Evolutionary conservation across 495 filamentous ascomycete species (phyloP).

Genomic region (Letharia columbiana): DNA sequence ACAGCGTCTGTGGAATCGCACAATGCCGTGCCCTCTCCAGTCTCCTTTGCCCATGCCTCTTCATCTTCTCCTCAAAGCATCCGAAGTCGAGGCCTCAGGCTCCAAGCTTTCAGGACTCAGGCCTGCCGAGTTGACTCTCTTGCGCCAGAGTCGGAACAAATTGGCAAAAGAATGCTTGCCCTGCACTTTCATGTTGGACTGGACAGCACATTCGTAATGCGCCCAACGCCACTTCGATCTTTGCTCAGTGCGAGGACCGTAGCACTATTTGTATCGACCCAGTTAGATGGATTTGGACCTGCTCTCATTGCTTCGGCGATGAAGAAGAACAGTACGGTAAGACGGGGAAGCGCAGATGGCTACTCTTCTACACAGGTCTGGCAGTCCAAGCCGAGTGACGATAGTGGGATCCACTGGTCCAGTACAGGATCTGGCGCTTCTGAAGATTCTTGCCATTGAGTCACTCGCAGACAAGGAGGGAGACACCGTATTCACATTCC

Average conservation of each 20-base stretch:
- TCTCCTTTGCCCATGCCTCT: not conserved
- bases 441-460: conserved; percentile 31
- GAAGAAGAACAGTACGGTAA: conserved; percentile 24
- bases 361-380: conserved; percentile 33
- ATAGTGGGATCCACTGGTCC: conserved; percentile 33
- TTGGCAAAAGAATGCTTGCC: conserved; percentile 9
- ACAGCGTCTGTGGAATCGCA: too few species aligned
- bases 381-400: conserved; percentile 32
- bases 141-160: conserved; percentile 23
- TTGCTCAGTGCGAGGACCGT: conserved; percentile 40
- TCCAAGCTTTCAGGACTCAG: conserved; percentile 14
- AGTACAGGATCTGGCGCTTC: conserved; percentile 35
- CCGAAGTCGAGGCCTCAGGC: not conserved
- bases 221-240: conserved; percentile 37
- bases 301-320: conserved; percentile 41
- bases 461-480: not conserved
- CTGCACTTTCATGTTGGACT: conserved; percentile 5
- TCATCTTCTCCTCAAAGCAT: not conserved
- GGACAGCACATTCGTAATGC: conserved; percentile 15
- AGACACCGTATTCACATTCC: not conserved
- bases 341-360: conserved; percentile 26
- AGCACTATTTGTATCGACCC: conserved; percentile 40
- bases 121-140: conserved; percentile 14
- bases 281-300: conserved; percentile 38
- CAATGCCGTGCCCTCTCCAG: not conserved